Evolutionary conservation across 2,329 filamentous ascomycete species (phyloP).

Genomic region (Pleoardoris graminearum): DNA sequence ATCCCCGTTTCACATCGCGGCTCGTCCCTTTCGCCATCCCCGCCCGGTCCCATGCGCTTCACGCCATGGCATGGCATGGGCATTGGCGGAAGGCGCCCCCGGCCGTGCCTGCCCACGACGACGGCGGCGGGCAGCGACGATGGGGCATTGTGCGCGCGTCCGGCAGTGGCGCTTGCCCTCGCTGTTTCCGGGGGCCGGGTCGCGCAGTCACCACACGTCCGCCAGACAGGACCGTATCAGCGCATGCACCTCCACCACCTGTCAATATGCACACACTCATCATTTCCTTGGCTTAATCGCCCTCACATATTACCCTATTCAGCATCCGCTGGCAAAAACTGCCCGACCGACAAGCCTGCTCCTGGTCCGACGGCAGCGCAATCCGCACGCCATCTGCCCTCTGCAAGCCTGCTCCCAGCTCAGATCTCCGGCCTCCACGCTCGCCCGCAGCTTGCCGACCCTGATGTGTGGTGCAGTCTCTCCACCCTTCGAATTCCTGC

Average conservation of each 20-base stretch:
- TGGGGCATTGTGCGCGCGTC: slow-evolving; percentile 1
- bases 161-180: not conserved
- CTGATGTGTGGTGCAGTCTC: slow-evolving; percentile 7
- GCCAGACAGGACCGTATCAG: slow-evolving; percentile 16
- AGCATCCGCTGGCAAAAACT: slow-evolving; percentile 20
- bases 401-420: slow-evolving; percentile 19
- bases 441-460: not conserved
- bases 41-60: too few species aligned
- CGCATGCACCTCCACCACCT: not conserved
- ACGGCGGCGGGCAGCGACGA: not conserved
- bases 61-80: slow-evolving; percentile 2
- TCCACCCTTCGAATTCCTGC: slow-evolving; percentile 13
- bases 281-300: slow-evolving; percentile 21
- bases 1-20: slow-evolving; percentile 18
- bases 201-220: slow-evolving; percentile 8
- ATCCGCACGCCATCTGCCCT: slow-evolving; percentile 16
- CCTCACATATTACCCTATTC: slow-evolving; percentile 37
- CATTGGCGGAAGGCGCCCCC: slow-evolving; percentile 4
- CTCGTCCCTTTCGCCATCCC: slow-evolving; percentile 13
- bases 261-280: slow-evolving; percentile 20
- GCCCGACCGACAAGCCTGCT: slow-evolving; percentile 16
- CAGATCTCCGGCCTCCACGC: slow-evolving; percentile 19
- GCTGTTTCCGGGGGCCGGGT: slow-evolving; percentile 22
- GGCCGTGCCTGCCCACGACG: not conserved
- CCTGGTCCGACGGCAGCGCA: slow-evolving; percentile 30